Conservation (phyloP, 176 grass and related monocot species). For the Triticum monococcum region DNA sequence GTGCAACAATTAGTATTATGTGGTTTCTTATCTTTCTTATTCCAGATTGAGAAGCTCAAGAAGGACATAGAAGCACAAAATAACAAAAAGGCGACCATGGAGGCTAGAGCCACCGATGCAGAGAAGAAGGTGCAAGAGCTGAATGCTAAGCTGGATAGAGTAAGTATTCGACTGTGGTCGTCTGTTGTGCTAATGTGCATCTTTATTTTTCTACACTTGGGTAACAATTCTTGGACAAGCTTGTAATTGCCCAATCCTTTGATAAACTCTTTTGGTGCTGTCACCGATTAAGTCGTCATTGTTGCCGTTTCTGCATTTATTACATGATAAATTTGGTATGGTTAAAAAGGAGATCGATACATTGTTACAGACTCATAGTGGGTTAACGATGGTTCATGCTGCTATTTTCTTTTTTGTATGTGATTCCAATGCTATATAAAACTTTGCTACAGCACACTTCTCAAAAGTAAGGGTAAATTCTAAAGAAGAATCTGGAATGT, state of each 20-base stretch:
- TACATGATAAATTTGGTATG: slow-evolving; percentile 23
- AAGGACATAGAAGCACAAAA: slow-evolving; percentile 54
- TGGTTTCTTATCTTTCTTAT: slow-evolving; percentile 8
- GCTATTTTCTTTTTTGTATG: background rate
- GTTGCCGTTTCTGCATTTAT: background rate
- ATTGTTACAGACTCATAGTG: background rate
- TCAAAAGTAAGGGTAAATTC: background rate
- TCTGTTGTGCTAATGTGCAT: slow-evolving; percentile 1
- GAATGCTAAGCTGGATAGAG: slow-evolving; percentile 60
- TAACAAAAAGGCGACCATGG: slow-evolving; percentile 48
- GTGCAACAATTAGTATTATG: background rate
- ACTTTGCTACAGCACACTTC: background rate
- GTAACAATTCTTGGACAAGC: background rate
- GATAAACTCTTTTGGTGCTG: background rate
- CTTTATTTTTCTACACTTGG: slow-evolving; percentile 11
- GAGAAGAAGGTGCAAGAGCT: slow-evolving; percentile 69
- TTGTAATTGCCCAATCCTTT: background rate
- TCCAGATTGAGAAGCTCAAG: slow-evolving; percentile 63
- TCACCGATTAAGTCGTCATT: background rate
- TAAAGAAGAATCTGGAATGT: background rate
- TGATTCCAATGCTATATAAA: slow-evolving; percentile 3
- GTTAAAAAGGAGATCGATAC: background rate
- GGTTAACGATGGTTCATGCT: background rate
- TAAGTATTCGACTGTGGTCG: slow-evolving; percentile 36
- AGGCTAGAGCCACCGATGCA: slow-evolving; percentile 44